Conservation (phyloP, 257 asterid species). For the Craterostigma plantagineum region DNA sequence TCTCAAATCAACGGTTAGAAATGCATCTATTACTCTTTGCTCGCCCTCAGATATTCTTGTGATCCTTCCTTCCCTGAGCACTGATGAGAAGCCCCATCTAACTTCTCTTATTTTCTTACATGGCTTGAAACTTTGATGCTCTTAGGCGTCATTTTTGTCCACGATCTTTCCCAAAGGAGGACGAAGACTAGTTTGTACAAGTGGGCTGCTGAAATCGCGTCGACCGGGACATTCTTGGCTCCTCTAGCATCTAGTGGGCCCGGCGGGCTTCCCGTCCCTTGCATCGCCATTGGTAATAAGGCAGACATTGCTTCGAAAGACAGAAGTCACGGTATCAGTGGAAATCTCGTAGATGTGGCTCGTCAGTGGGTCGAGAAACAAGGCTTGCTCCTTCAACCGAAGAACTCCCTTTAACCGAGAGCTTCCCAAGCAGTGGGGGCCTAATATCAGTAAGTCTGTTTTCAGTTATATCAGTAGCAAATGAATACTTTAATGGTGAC, state of each 20-base stretch:
- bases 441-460: conserved; percentile 60
- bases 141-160: conserved; percentile 85
- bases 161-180: conserved; percentile 91
- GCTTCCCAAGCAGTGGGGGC: conserved; percentile 75
- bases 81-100: not conserved
- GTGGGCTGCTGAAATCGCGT: conserved; percentile 92
- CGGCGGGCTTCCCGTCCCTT: conserved; percentile 94
- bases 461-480: too few species aligned
- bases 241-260: conserved; percentile 92
- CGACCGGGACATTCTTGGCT: conserved; percentile 81
- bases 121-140: not conserved
- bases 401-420: conserved; percentile 77
- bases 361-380: conserved; percentile 98
- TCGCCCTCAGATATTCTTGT: too few species aligned
- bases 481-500: too few species aligned
- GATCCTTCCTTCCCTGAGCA: conserved; percentile 1
- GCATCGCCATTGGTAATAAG: conserved; percentile 76
- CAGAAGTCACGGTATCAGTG: conserved; percentile 73
- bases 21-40: too few species aligned
- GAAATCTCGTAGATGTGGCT: conserved; percentile 92
- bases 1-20: conserved; percentile 84
- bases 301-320: conserved; percentile 67
- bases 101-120: too few species aligned
- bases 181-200: conserved; percentile 74
- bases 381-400: conserved; percentile 83